Evolutionary conservation across 306 rosid species (phyloP).

Genomic region (Castanea crenata): DNA sequence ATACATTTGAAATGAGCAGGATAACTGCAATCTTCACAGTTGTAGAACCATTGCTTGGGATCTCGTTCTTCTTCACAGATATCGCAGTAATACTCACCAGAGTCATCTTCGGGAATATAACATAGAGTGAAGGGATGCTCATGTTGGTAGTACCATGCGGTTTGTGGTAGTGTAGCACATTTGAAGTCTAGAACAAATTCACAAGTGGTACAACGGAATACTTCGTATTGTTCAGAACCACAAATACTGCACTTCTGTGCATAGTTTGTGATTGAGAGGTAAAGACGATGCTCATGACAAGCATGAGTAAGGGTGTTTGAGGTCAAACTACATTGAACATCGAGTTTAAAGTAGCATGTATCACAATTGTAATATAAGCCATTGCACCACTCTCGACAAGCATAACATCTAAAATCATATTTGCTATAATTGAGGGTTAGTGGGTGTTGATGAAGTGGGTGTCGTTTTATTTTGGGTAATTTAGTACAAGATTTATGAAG

Average conservation of each 20-base stretch:
- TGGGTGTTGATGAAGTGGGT: background rate
- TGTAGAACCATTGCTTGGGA: too few relatives aligned
- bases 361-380: background rate
- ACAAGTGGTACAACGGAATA: too few relatives aligned
- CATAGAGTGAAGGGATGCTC: too few relatives aligned
- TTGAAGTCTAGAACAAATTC: too few relatives aligned
- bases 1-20: too few relatives aligned
- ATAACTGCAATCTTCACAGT: too few relatives aligned
- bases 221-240: accelerated
- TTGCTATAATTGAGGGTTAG: accelerated
- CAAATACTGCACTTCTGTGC: accelerated
- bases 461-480: background rate
- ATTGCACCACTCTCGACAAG: accelerated
- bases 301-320: background rate
- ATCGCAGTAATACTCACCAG: too few relatives aligned
- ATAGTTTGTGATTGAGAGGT: accelerated
- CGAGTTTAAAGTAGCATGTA: accelerated
- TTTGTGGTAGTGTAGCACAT: too few relatives aligned
- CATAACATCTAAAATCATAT: accelerated
- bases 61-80: too few relatives aligned
- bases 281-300: background rate
- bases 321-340: background rate
- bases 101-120: too few relatives aligned
- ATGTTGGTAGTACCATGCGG: too few relatives aligned
- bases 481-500: background rate